phyloP scores from a whole-genome alignment of 2,329 filamentous ascomycete genomes.

The Xylogone sp. region DNA sequence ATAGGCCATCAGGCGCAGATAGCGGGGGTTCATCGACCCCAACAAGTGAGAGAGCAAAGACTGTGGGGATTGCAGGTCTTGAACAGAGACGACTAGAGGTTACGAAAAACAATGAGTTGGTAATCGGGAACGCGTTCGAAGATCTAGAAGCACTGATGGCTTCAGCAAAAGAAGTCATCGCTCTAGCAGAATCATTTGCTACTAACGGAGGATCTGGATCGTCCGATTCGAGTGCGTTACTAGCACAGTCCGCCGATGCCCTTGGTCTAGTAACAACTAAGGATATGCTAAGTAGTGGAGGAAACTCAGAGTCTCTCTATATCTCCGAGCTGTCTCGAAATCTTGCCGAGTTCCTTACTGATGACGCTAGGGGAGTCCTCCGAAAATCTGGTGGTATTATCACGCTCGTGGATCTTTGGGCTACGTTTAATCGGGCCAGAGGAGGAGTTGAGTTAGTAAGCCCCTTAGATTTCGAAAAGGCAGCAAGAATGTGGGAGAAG shows the following conservation, averaged over 20 bases:
- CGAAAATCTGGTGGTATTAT: slow-evolving; percentile 82
- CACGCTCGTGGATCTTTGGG: slow-evolving; percentile 87
- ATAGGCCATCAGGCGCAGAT: slow-evolving; percentile 30
- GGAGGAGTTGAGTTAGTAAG: slow-evolving; percentile 94
- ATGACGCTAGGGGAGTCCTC: slow-evolving; percentile 75
- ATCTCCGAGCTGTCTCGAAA: slow-evolving; percentile 82
- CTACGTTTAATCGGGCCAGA: slow-evolving; percentile 87
- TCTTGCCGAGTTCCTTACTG: slow-evolving; percentile 82
- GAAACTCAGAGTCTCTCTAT: slow-evolving; percentile 76
- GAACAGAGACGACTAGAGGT: slow-evolving; percentile 81
- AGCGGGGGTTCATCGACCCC: slow-evolving; percentile 32
- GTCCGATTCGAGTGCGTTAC: slow-evolving; percentile 67
- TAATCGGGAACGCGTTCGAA: slow-evolving; percentile 92
- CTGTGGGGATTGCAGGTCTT: slow-evolving; percentile 86
- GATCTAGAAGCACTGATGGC: slow-evolving; percentile 96
- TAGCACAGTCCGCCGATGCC: slow-evolving; percentile 79
- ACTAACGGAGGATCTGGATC: slow-evolving; percentile 52
- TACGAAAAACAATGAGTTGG: slow-evolving; percentile 86
- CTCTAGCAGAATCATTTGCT: slow-evolving; percentile 84
- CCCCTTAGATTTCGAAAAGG: slow-evolving; percentile 87
- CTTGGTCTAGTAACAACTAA: slow-evolving; percentile 90
- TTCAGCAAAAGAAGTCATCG: slow-evolving; percentile 92
- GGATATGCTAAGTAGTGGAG: slow-evolving; percentile 80
- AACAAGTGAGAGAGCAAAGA: slow-evolving; percentile 44
- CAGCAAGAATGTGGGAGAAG: slow-evolving; percentile 82